Evolutionary conservation across 2,329 filamentous ascomycete species (phyloP), one percentile per base, ranked within the genome.

Genomic region (Penicillium sp.): DNA sequence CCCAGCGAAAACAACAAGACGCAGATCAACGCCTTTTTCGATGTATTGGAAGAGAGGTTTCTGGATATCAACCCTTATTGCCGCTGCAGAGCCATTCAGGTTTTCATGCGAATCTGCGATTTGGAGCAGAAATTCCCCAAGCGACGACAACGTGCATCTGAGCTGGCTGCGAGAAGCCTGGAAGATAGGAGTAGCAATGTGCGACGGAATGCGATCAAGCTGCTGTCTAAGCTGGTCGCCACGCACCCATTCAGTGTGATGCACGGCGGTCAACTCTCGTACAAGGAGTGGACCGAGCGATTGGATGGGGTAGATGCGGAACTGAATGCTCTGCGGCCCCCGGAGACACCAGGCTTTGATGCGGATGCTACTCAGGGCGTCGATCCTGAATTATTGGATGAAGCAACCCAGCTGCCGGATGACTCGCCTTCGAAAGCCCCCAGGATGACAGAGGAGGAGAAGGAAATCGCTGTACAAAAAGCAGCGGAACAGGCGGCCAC

Each of bases 141-240:
- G 76, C 84, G 92, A 53, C 83, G 94, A 57, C 92, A 97, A 72
- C 89, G 84, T 68, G 93, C 89, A 4, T 89, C 93, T 1, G 91
- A 97, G 70, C 80, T 97, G 25, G 92, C 94, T 1, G 87, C 89
- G 54, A 85, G 90, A 64, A 97, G 93, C 72, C 80, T 99, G 2
- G 90, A 97, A 73, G 95, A 99, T 77, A 97, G 96, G 81, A 97
- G 93, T 77, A 99, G 94, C 75, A 96, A 97, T 67, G 94, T 99
- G 29, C 85, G 94, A 58, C 85, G 92, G 55, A 97, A 97, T 71
- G 92, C 94, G 2, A 94, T 99, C 71, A 97, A 96, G 74, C 79
- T 99, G 6, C 81, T 99, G 1, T 89, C 88, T 6, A 89, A 89
- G 42, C 80, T 99, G 6, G 90, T 99, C 65, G 91, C 92, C 59